phyloP scores from a whole-genome alignment of 2,329 filamentous ascomycete genomes.

The Akanthomyces muscarius region DNA sequence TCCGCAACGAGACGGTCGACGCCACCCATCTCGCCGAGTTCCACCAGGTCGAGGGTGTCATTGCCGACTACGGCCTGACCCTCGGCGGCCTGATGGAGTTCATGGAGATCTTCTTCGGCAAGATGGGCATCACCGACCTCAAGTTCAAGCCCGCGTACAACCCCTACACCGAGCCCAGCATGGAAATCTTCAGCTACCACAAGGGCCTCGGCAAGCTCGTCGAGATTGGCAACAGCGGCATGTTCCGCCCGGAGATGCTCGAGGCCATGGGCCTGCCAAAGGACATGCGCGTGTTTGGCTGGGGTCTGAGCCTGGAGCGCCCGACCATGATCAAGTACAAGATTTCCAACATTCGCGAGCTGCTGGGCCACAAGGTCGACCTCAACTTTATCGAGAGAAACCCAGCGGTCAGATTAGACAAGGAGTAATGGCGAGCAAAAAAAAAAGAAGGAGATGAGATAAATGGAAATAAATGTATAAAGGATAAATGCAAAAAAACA shows the following conservation, averaged over 20 bases:
- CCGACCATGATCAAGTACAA: constrained; percentile 97
- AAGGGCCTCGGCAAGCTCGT: constrained; percentile 79
- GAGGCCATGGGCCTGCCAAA: constrained; percentile 90
- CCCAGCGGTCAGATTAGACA: constrained; percentile 84
- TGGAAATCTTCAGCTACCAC: constrained; percentile 98
- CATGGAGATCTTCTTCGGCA: constrained; percentile 91
- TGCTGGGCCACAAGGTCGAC: constrained; percentile 94
- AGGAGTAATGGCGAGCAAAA: constrained; percentile 52
- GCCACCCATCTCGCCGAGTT: constrained; percentile 97
- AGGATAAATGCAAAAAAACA: not conserved
- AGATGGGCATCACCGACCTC: constrained; percentile 83
- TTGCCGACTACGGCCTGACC: constrained; percentile 91
- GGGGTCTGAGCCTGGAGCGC: constrained; percentile 84
- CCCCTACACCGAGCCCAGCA: constrained; percentile 89
- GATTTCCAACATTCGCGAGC: constrained; percentile 84
- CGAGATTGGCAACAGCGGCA: constrained; percentile 96
- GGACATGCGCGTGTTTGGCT: constrained; percentile 91
- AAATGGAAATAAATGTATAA: constrained; percentile 12
- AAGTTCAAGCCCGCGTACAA: constrained; percentile 96
- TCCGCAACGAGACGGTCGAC: constrained; percentile 96
- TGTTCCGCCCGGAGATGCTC: constrained; percentile 98
- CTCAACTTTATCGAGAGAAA: constrained; percentile 88
- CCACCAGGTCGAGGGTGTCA: constrained; percentile 97
- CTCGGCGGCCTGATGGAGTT: constrained; percentile 89
- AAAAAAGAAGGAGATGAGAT: constrained; percentile 12